Evolutionary conservation across 306 rosid species (phyloP).

Genomic region (Purshia tridentata): DNA sequence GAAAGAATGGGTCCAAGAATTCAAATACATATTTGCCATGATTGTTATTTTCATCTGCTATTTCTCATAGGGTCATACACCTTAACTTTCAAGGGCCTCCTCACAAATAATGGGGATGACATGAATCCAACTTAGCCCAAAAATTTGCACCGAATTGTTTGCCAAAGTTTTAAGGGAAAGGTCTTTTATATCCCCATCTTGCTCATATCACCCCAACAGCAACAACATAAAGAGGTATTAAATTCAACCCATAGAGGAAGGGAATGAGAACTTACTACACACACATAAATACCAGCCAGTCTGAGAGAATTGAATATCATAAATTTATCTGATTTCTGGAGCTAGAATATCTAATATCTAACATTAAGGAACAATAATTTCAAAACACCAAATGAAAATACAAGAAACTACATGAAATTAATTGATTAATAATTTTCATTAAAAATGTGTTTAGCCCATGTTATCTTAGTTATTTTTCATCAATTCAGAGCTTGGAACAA

Average conservation of each 20-base stretch:
- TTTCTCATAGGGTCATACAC: background rate
- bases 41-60: background rate
- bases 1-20: too few relatives aligned
- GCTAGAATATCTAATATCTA: background rate
- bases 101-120: background rate
- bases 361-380: background rate
- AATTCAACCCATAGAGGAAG: background rate
- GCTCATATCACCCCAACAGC: background rate
- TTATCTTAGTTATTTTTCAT: background rate
- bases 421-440: background rate
- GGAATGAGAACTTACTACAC: background rate
- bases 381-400: background rate
- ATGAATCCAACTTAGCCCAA: background rate
- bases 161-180: background rate
- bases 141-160: background rate
- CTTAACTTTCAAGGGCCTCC: background rate
- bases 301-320: background rate
- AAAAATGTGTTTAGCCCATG: background rate
- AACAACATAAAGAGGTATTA: slow-evolving; percentile 5
- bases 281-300: background rate
- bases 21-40: background rate
- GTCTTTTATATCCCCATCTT: slow-evolving; percentile 1
- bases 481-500: background rate
- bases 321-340: background rate
- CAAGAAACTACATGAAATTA: background rate